Percentiles rank a stretch among this genome's conserved stretches.
Evolutionary conservation across 2,329 filamentous ascomycete species (phyloP).

Genomic region (Penicillium sp.): DNA sequence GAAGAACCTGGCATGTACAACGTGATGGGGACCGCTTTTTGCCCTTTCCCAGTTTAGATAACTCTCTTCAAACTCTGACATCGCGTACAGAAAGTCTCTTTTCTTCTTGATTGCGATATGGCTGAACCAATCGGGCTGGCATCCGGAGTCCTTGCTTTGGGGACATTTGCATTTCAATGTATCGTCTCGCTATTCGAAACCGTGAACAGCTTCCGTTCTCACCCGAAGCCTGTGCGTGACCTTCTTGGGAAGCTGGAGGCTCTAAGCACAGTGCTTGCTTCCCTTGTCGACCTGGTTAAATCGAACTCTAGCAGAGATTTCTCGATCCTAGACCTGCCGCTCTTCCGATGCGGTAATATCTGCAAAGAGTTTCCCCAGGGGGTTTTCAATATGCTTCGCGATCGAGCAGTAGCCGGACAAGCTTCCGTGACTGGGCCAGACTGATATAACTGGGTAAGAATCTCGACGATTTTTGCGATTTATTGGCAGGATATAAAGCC

Average conservation of each 20-base stretch:
- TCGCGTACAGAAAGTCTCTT: neutral
- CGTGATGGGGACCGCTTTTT: no score
- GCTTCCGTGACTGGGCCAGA: slow-evolving; percentile 48
- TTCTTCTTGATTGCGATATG: slow-evolving; percentile 23
- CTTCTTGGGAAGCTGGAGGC: slow-evolving; percentile 43
- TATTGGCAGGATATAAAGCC: slow-evolving; percentile 45
- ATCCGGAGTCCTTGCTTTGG: slow-evolving; percentile 37
- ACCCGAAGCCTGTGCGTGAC: slow-evolving; percentile 41
- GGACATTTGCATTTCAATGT: slow-evolving; percentile 41
- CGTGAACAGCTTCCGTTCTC: slow-evolving; percentile 39
- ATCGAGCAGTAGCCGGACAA: slow-evolving; percentile 36
- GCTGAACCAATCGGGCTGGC: slow-evolving; percentile 38
- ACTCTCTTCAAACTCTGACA: no score
- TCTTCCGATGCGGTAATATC: slow-evolving; percentile 44
- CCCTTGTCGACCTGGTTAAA: slow-evolving; percentile 34
- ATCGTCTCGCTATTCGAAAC: slow-evolving; percentile 40
- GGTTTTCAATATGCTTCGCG: slow-evolving; percentile 37
- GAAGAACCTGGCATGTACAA: no score
- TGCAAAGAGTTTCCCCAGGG: slow-evolving; percentile 45
- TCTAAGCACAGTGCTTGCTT: slow-evolving; percentile 38
- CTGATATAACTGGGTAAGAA: slow-evolving; percentile 47
- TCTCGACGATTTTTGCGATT: slow-evolving; percentile 42
- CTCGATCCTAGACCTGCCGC: slow-evolving; percentile 37
- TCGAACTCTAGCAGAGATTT: slow-evolving; percentile 26
- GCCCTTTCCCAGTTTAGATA: no score